These are phyloP conservation scores for Oxytropis ochrocephala DNA, from an alignment of 306 rosid species.

Conservation along the genomic window DNA sequence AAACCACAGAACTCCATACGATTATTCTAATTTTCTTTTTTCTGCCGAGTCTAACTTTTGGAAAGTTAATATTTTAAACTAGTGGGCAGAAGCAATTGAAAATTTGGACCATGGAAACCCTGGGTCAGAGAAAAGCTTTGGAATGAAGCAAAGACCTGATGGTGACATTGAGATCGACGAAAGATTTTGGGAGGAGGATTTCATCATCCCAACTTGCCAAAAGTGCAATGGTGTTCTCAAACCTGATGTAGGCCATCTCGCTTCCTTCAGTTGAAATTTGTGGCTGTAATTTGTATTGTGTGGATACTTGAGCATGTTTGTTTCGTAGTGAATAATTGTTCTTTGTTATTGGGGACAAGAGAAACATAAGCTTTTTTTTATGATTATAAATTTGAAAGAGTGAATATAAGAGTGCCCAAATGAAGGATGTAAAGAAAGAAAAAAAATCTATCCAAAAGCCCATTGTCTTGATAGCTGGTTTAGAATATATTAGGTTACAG, in stretches of 20 bases:
- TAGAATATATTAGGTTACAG: not conserved
- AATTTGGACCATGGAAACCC: constrained; percentile 59
- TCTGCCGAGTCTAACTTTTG: constrained; percentile 4
- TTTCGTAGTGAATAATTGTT: not conserved
- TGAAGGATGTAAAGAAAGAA: not conserved
- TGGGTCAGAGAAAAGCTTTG: constrained; percentile 84
- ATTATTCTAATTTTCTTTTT: constrained; percentile 10
- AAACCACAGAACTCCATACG: not conserved
- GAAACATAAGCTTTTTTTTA: not conserved
- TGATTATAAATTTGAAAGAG: not conserved
- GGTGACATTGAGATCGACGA: constrained; percentile 96
- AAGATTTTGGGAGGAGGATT: constrained; percentile 88
- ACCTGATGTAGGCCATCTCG: constrained; percentile 67
- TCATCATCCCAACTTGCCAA: constrained; percentile 68
- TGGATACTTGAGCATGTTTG: not conserved
- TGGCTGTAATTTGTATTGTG: not conserved
- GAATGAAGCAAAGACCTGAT: constrained; percentile 97
- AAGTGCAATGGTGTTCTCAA: constrained; percentile 87
- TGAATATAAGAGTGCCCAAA: not conserved
- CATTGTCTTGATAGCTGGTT: not conserved
- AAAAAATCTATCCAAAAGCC: not conserved
- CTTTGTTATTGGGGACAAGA: not conserved
- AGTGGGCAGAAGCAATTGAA: constrained; percentile 96
- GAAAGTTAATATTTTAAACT: constrained; percentile 11
- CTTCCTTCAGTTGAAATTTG: constrained; percentile 13